A percentile compares a stretch with the other conserved stretches of the same genome.
Conservation (phyloP, 768 basidiomycete genomes). For the Tricholoma bakamatsutake region DNA sequence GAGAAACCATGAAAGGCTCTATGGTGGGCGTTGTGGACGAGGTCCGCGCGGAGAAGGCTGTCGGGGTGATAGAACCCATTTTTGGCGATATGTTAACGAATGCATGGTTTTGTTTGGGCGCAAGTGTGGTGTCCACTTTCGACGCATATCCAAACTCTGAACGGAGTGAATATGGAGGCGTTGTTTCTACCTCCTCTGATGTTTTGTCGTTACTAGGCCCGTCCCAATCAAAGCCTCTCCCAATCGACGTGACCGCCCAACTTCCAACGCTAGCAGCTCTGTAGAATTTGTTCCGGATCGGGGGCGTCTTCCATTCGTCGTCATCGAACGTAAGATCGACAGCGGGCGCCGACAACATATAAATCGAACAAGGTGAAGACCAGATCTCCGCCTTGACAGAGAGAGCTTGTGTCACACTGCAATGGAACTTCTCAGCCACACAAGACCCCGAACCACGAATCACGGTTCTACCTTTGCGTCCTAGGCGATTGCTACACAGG, state of each 20-base stretch:
- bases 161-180: conserved; percentile 7
- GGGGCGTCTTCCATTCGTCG: conserved; percentile 60
- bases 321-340: conserved; percentile 63
- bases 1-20: conserved; percentile 25
- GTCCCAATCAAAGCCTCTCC: conserved; percentile 77
- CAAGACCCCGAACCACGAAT: conserved; percentile 1
- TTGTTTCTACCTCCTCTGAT: conserved; percentile 15
- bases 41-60: conserved; percentile 20
- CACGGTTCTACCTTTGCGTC: background rate
- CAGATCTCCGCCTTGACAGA: conserved; percentile 5
- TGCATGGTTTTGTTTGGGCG: conserved; percentile 32
- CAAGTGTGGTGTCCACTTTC: conserved; percentile 22
- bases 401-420: conserved; percentile 3
- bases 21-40: conserved; percentile 24
- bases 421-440: background rate
- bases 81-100: conserved; percentile 29
- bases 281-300: conserved; percentile 44
- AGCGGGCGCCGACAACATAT: conserved; percentile 55
- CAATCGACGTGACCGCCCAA: conserved; percentile 83
- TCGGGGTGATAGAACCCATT: conserved; percentile 14
- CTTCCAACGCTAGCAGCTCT: conserved; percentile 66
- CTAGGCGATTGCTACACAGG: background rate
- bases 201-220: conserved; percentile 29
- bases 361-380: conserved; percentile 13
- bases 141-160: conserved; percentile 15